A percentile compares a stretch with the other conserved stretches of the same genome.
These are phyloP conservation scores for Aureobasidium sp. DNA, from an alignment of 2,329 filamentous ascomycete species.

Conservation along the genomic window DNA sequence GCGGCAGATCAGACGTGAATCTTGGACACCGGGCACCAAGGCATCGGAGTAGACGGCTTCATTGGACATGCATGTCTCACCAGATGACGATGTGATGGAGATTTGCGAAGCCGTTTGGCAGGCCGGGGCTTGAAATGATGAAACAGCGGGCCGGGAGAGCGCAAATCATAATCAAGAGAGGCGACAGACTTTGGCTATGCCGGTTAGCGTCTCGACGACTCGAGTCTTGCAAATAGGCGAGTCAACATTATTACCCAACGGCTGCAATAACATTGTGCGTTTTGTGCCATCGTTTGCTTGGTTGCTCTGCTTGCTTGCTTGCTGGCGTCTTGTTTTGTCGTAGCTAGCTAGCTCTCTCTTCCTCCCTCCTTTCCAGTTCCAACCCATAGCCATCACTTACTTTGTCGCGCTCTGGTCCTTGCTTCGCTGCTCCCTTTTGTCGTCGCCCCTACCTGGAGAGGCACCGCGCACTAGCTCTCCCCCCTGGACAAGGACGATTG, in stretches of 20 bases:
- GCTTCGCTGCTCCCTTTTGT: neutral
- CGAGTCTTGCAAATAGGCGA: slow-evolving; percentile 8
- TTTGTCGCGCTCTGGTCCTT: neutral
- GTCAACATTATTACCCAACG: slow-evolving; percentile 10
- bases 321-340: neutral
- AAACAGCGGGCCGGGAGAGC: neutral
- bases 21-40: neutral
- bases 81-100: neutral
- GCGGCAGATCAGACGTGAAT: neutral
- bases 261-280: slow-evolving; percentile 9
- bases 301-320: neutral
- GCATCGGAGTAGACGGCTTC: neutral
- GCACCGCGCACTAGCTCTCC: neutral
- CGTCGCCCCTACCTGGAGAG: slow-evolving; percentile 6
- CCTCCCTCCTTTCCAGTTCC: neutral
- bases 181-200: slow-evolving; percentile 1
- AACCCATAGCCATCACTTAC: neutral
- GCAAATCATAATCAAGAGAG: slow-evolving; percentile 6
- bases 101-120: neutral
- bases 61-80: slow-evolving; percentile 1
- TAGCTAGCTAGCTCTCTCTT: slow-evolving; percentile 1
- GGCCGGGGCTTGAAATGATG: neutral
- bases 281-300: slow-evolving; percentile 11
- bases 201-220: neutral
- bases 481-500: neutral